Conservation (phyloP, 306 rosid genomes). For the Cicer arietinum region DNA sequence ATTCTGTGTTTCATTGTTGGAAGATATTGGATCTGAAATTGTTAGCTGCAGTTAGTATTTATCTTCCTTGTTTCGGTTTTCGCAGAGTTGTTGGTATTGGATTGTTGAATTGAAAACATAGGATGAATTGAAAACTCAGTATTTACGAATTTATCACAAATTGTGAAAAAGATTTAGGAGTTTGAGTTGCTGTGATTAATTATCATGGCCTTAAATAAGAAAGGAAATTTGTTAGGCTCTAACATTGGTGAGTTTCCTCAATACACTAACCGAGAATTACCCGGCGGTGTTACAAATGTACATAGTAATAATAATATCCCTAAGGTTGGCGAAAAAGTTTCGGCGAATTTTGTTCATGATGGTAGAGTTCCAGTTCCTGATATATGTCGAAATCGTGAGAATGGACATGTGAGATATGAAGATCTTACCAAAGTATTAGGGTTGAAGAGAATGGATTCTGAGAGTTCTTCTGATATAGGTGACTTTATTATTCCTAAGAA, state of each 20-base stretch:
- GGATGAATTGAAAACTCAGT: constrained; percentile 18
- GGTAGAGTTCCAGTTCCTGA: constrained; percentile 51
- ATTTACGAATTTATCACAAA: background rate
- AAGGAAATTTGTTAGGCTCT: constrained; percentile 49
- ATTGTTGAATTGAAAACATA: constrained; percentile 24
- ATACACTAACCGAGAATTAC: constrained; percentile 47
- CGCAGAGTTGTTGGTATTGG: constrained; percentile 30
- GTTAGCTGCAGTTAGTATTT: constrained; percentile 15
- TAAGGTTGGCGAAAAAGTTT: constrained; percentile 50
- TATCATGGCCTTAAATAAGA: constrained; percentile 54
- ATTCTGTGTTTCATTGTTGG: constrained; percentile 29
- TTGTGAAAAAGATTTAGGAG: constrained; percentile 39
- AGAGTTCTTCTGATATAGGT: constrained; percentile 57
- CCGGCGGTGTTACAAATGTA: constrained; percentile 40
- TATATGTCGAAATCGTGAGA: constrained; percentile 44
- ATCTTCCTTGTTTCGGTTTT: constrained; percentile 24
- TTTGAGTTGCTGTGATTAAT: constrained; percentile 34
- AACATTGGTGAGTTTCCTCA: constrained; percentile 52
- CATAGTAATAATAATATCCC: constrained; percentile 47
- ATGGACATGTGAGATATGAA: constrained; percentile 54
- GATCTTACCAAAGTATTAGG: constrained; percentile 63
- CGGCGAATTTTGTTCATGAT: constrained; percentile 53
- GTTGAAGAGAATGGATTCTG: constrained; percentile 66
- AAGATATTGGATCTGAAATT: constrained; percentile 18
- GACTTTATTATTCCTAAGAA: constrained; percentile 45